Base-by-base conservation (phyloP, 2,329 filamentous ascomycete genomes). In the Dichotomopilus funicola region DNA sequence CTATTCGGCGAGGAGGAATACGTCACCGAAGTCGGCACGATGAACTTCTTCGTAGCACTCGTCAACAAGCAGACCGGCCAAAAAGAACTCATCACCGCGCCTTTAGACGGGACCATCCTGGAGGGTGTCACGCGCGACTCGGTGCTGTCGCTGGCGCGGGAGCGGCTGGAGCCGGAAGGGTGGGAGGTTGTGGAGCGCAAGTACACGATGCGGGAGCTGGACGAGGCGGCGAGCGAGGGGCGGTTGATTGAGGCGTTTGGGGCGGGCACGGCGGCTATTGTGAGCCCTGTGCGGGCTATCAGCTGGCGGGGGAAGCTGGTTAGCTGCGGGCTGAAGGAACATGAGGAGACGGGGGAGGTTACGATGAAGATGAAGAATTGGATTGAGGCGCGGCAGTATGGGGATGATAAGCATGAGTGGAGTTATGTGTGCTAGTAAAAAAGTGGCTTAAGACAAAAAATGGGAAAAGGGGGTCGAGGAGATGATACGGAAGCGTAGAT, bases 381-480 rank as follows among this genome's bases (percentile, higher is more conserved):
- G 94, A 96, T 99, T 60, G 91, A 95, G 76, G 86, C 77, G 34
- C 91, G 95, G 64, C 92, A 97, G 75, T 96, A 97, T 70, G 94
- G 94, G 61, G 91, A 96, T 62, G 88, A 92, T 72, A 82, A 89
- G 70, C 90, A 96, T 71, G 80, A 86, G 62, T 99, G 94, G 94
- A 96, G 91, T 78, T 86, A 85, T 65, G 63, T 75, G 54, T 73
- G 73, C 66, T 66, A 67, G 19, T 3, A 27, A 27, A 27, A 27
- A 27, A 27, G 19, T 27, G 19, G 19, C 19, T 40, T 12, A 9
- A 40, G 37, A 40, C 8, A 12, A 38, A 38, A 38, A 12, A 12
- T 12, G 37, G 8, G 37, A 38, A 38, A 38, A 38, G 37, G 12
- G 8, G 37, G 37, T 27, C 19, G 19, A 27, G 19, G 19, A 27